These are phyloP conservation scores for Dipteronia sinensis DNA, from an alignment of 345 rosid species.

Conservation along the genomic window DNA sequence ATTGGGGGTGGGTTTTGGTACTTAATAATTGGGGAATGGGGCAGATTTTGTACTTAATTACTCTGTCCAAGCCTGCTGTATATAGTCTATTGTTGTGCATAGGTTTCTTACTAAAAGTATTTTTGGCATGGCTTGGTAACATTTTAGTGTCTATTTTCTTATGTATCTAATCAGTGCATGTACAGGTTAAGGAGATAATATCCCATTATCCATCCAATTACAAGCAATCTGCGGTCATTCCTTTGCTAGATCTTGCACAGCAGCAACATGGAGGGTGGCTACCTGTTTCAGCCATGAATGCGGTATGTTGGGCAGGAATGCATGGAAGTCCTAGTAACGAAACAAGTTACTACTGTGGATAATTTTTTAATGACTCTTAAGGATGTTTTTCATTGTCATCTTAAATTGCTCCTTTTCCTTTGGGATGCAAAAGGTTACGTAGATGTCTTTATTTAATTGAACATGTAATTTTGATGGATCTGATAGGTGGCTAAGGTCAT, in stretches of 20 bases:
- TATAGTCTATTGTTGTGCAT: not conserved
- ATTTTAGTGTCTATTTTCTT: slow-evolving; percentile 1
- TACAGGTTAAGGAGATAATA: slow-evolving; percentile 83
- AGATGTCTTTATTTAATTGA: not conserved
- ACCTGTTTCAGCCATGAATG: slow-evolving; percentile 99
- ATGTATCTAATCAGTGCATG: not conserved
- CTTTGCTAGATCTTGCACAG: slow-evolving; percentile 97
- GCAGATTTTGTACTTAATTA: not conserved
- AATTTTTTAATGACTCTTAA: not conserved
- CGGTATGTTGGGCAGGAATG: slow-evolving; percentile 43
- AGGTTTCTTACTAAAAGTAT: not conserved
- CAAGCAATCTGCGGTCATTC: slow-evolving; percentile 98
- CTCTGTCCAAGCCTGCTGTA: not conserved
- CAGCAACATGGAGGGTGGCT: slow-evolving; percentile 99
- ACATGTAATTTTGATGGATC: slow-evolving; percentile 19
- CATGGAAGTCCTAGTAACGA: not conserved
- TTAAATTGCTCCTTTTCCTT: not conserved
- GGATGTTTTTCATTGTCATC: no score
- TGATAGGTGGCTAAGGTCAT: slow-evolving; percentile 83
- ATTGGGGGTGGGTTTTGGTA: not conserved
- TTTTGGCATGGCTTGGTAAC: not conserved
- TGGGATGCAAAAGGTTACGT: not conserved
- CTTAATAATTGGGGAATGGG: not conserved
- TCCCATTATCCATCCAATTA: slow-evolving; percentile 97
- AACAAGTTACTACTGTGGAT: not conserved